Evolutionary conservation across 129 eudicot species (phyloP), one percentile per base, ranked within the genome.

Genomic region (Lactuca sativa): DNA sequence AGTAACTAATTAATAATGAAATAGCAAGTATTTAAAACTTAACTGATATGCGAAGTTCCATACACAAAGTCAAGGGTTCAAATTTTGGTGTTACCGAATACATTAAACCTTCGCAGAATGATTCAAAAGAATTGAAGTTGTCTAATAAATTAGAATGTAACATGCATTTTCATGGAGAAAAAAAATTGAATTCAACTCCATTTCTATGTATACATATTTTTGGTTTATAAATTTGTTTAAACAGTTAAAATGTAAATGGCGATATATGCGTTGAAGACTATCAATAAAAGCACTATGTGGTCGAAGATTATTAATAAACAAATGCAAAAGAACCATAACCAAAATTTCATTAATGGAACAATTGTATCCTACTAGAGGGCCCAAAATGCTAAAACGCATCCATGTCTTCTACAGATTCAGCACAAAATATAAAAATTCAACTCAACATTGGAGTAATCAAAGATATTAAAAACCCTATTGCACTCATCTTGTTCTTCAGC

Each of bases 271-370:
- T n/a, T n/a, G n/a, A n/a, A n/a, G n/a, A n/a, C n/a, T n/a, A n/a
- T 33, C 37, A 2, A 4, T 4, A 36, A 14, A 61, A 7, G 0
- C 63, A 60, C 2, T 33, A 7, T 21, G 47, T 6, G 5, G 5
- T 3, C 2, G 7, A n/a, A 36, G 7, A 64, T 17, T 30, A 25
- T 13, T 13, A 51, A 67, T 5, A 43, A 70, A 40, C 44, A 62
- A 21, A 2, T 9, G 34, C 62, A 40, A 48, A 14, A 44, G 31
- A 49, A 36, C 36, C 53, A 48, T 7, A 37, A 71, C 32, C 80
- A 60, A 76, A 76, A 67, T 59, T 67, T 76, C 80, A 67, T 59
- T 68, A 54, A 76, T 77, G 44, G 13, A 69, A 53, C 76, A 69
- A 68, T 0, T 69, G 75, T 62, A 62, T 77, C 65, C 69, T 59